phyloP scores from a whole-genome alignment of 2,329 filamentous ascomycete genomes.

The Ophiobolus disseminans region DNA sequence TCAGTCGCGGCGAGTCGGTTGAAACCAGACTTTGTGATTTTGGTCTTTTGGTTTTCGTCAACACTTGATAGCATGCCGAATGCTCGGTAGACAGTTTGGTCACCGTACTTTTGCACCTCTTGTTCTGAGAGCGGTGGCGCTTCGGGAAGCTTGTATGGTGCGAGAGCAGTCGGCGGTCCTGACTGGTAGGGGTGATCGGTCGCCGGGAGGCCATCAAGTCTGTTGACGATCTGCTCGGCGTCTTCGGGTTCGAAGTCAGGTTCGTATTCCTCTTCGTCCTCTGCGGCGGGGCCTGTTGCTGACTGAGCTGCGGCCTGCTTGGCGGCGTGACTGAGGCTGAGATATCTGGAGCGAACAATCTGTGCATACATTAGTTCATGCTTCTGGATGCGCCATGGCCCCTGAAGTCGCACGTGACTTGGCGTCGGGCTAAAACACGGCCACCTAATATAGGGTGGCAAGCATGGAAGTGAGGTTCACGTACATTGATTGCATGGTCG shows the following conservation, averaged over 20 bases:
- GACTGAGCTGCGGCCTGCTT: constrained; percentile 54
- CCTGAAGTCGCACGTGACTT: constrained; percentile 11
- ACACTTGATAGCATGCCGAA: constrained; percentile 78
- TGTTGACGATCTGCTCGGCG: constrained; percentile 78
- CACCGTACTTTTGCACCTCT: constrained; percentile 75
- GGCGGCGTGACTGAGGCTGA: constrained; percentile 51
- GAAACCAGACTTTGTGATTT: constrained; percentile 71
- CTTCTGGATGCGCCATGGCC: background rate
- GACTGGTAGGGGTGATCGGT: constrained; percentile 58
- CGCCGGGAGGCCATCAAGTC: constrained; percentile 73
- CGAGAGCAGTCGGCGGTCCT: constrained; percentile 54
- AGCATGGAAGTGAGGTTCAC: too few relatives aligned
- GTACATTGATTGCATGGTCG: constrained; percentile 75
- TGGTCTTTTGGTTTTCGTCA: constrained; percentile 66
- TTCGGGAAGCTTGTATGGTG: constrained; percentile 79
- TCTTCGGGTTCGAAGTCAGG: constrained; percentile 84
- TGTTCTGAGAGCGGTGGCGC: constrained; percentile 76
- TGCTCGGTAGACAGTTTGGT: constrained; percentile 76
- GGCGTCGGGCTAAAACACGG: background rate
- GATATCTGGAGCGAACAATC: constrained; percentile 52
- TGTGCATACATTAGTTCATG: constrained; percentile 30
- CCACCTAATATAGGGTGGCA: background rate
- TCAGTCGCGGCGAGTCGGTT: constrained; percentile 83
- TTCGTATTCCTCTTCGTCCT: constrained; percentile 92
- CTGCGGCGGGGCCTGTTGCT: constrained; percentile 53